A percentile compares a stretch with the other conserved stretches of the same genome.
These are phyloP conservation scores for Calonectria hongkongensis DNA, from an alignment of 2,329 filamentous ascomycete genomes.

Conservation along the genomic window DNA sequence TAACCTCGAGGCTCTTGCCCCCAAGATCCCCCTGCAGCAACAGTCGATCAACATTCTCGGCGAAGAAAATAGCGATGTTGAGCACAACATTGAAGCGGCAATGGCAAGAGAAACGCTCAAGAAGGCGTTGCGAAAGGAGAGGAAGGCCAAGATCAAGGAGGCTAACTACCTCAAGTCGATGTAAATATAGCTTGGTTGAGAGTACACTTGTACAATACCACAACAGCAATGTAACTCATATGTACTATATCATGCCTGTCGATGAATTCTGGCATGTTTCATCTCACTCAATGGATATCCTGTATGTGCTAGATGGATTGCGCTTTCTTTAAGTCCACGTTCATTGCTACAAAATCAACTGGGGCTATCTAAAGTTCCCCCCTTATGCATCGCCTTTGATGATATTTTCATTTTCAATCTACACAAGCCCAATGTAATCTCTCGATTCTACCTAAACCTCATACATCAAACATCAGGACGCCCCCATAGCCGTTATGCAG, in stretches of 20 bases:
- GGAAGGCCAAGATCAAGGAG: slow-evolving; percentile 88
- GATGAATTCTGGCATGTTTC: slow-evolving; percentile 32
- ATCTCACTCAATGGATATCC: slow-evolving; percentile 36
- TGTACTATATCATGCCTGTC: slow-evolving; percentile 55
- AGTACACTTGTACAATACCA: slow-evolving; percentile 54
- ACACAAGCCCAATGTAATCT: slow-evolving; percentile 32
- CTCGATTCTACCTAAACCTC: slow-evolving; percentile 35
- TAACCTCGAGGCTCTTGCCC: slow-evolving; percentile 78
- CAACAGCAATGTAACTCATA: slow-evolving; percentile 44
- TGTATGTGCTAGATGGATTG: background rate
- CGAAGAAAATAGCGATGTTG: slow-evolving; percentile 63
- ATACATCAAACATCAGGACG: slow-evolving; percentile 32
- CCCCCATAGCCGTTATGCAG: slow-evolving; percentile 26
- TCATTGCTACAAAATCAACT: background rate
- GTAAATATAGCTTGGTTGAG: slow-evolving; percentile 63
- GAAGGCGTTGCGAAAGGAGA: slow-evolving; percentile 83
- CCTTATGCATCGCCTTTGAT: background rate
- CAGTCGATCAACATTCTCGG: slow-evolving; percentile 85
- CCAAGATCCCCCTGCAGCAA: slow-evolving; percentile 84
- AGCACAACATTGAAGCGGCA: slow-evolving; percentile 68
- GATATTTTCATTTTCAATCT: slow-evolving; percentile 46
- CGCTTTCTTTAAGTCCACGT: background rate
- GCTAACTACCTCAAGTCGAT: slow-evolving; percentile 89
- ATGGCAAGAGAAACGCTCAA: slow-evolving; percentile 77
- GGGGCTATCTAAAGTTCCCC: background rate